Conservation (phyloP, 768 basidiomycete genomes). For the Serendipita sp. region DNA sequence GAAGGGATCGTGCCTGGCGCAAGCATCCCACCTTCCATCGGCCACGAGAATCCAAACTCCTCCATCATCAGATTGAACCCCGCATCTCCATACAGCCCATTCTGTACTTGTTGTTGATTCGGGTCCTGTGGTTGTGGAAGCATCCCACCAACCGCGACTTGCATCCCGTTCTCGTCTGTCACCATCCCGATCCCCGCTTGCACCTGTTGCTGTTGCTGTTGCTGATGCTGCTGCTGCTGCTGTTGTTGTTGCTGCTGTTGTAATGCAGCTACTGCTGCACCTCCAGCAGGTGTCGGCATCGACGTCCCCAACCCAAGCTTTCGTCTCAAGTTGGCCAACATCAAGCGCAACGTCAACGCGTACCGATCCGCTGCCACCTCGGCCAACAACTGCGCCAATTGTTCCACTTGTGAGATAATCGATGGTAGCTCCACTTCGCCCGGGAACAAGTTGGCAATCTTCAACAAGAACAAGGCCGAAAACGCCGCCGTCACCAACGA, state of each 20-base stretch:
- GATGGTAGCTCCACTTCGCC: slow-evolving; percentile 55
- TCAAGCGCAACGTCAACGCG: slow-evolving; percentile 78
- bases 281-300: slow-evolving; percentile 14
- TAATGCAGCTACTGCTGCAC: slow-evolving; percentile 6
- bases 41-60: slow-evolving; percentile 69
- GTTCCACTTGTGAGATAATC: slow-evolving; percentile 54
- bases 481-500: slow-evolving; percentile 84
- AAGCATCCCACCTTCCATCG: slow-evolving; percentile 38
- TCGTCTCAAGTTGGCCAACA: slow-evolving; percentile 82
- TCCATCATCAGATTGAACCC: slow-evolving; percentile 46
- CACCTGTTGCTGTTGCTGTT: too few species aligned
- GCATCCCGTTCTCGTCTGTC: too few species aligned
- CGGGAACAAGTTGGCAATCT: slow-evolving; percentile 90
- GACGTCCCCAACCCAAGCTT: slow-evolving; percentile 51
- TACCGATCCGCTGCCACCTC: slow-evolving; percentile 92
- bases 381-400: slow-evolving; percentile 75
- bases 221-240: too few species aligned
- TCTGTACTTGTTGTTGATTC: background rate
- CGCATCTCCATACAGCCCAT: slow-evolving; percentile 8
- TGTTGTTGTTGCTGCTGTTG: too few species aligned
- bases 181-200: too few species aligned
- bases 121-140: slow-evolving; percentile 5
- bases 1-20: slow-evolving; percentile 70
- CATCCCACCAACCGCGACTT: too few species aligned
- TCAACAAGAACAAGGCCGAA: slow-evolving; percentile 78